Evolutionary conservation across 2,329 filamentous ascomycete species (phyloP).

Genomic region (Sclerotinia sclerotiorum): DNA sequence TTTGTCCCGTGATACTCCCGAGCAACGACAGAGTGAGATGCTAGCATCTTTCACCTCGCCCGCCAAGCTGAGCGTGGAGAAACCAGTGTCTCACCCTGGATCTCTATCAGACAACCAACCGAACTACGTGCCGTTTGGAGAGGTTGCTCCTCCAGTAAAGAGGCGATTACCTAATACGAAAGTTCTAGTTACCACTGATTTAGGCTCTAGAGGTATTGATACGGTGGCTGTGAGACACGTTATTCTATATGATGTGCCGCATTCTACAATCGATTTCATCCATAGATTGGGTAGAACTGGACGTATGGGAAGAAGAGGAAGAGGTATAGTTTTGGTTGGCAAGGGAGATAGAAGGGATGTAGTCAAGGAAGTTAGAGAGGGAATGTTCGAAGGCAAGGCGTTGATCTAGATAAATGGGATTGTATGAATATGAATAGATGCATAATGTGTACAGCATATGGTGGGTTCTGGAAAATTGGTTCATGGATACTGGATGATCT

Average conservation of each 20-base stretch:
- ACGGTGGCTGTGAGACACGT: constrained; percentile 89
- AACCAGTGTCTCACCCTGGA: constrained; percentile 40
- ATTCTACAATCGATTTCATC: constrained; percentile 97
- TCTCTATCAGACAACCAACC: constrained; percentile 44
- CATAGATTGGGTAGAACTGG: constrained; percentile 90
- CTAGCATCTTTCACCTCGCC: constrained; percentile 67
- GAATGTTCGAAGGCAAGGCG: constrained; percentile 79
- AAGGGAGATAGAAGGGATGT: constrained; percentile 87
- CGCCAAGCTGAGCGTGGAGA: neutral
- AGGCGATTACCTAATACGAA: constrained; percentile 69
- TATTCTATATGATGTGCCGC: constrained; percentile 94
- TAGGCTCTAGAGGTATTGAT: constrained; percentile 91
- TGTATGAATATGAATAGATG: constrained; percentile 21
- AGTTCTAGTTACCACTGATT: constrained; percentile 90
- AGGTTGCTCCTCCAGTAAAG: constrained; percentile 33
- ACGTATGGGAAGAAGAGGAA: constrained; percentile 85
- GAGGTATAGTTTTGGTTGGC: constrained; percentile 87
- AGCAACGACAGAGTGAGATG: constrained; percentile 74
- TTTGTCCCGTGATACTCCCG: constrained; percentile 79
- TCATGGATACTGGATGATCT: neutral
- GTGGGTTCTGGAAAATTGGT: constrained; percentile 3
- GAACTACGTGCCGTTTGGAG: constrained; percentile 38
- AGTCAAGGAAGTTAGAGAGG: constrained; percentile 86
- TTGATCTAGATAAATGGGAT: constrained; percentile 54
- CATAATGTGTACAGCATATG: neutral